A percentile compares a stretch with the other conserved stretches of the same genome.
Evolutionary conservation across 345 rosid genomes (phyloP).

Genomic region (Arabidopsis thaliana): DNA sequence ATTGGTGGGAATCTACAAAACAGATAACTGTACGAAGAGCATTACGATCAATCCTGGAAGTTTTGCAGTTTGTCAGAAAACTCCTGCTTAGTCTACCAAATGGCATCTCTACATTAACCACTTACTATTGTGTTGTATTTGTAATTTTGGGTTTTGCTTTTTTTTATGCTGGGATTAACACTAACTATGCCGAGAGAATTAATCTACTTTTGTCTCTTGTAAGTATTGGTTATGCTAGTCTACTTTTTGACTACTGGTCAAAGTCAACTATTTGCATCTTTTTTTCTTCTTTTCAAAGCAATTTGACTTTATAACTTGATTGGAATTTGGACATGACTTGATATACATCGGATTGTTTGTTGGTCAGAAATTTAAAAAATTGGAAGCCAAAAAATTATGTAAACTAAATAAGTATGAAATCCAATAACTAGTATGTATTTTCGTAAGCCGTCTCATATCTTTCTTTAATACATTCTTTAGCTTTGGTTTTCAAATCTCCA

Average conservation of each 20-base stretch:
- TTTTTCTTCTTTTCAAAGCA: not conserved
- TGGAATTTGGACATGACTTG: not conserved
- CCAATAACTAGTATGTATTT: too few relatives aligned
- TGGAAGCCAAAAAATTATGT: too few relatives aligned
- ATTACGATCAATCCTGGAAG: conserved; percentile 77
- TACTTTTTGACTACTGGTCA: not conserved
- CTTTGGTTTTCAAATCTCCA: too few relatives aligned
- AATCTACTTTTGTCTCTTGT: not conserved
- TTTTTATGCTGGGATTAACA: too few relatives aligned
- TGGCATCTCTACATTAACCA: not conserved
- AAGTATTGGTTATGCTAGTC: not conserved
- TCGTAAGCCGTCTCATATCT: too few relatives aligned
- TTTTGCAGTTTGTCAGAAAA: conserved; percentile 41
- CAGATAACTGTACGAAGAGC: conserved; percentile 97
- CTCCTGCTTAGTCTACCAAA: conserved; percentile 36
- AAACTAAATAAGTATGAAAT: too few relatives aligned
- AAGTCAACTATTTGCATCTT: conserved; percentile 8
- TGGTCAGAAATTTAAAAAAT: too few relatives aligned
- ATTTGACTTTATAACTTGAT: not conserved
- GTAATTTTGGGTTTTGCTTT: too few relatives aligned
- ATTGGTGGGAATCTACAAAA: conserved; percentile 92
- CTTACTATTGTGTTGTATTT: too few relatives aligned
- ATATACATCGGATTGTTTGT: not conserved
- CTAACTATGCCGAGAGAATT: too few relatives aligned
- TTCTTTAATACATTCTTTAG: too few relatives aligned